Conservation (phyloP, 2,329 filamentous ascomycete species). For the Aspergillus proliferans region DNA sequence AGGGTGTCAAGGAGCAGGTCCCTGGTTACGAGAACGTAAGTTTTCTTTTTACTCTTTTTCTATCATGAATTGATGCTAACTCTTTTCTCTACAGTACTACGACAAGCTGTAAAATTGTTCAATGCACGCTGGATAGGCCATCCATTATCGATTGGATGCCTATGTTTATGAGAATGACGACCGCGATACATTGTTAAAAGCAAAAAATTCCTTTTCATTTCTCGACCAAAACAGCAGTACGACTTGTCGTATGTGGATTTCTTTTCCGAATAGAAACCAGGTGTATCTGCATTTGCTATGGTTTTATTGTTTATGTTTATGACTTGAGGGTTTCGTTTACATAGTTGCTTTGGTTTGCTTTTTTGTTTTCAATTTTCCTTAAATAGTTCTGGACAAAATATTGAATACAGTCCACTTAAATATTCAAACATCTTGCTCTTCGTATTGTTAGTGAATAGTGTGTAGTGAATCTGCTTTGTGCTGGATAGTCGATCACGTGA, state of each 20-base stretch:
- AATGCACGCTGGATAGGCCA: conserved; percentile 39
- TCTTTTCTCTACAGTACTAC: conserved; percentile 65
- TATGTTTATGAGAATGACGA: conserved; percentile 40
- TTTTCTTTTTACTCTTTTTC: conserved; percentile 23
- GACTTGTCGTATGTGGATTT: conserved; percentile 25
- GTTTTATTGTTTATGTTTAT: conserved; percentile 25
- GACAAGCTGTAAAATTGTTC: conserved; percentile 81
- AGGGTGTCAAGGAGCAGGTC: conserved; percentile 97
- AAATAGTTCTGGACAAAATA: conserved; percentile 10
- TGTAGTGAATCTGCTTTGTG: background rate
- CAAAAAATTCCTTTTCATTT: conserved; percentile 26
- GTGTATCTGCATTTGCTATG: conserved; percentile 23
- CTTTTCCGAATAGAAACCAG: conserved; percentile 27
- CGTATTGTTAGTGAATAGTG: background rate
- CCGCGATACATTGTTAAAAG: conserved; percentile 32
- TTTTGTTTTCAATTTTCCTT: conserved; percentile 10
- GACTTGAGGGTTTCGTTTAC: conserved; percentile 21
- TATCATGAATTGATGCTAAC: conserved; percentile 13
- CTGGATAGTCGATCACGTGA: conserved; percentile 9
- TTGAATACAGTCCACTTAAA: background rate
- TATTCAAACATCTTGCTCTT: conserved; percentile 2
- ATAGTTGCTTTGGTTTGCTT: conserved; percentile 14
- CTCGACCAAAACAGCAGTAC: conserved; percentile 9
- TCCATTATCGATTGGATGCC: conserved; percentile 29
- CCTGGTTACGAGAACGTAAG: conserved; percentile 93